Conservation (phyloP, 441 rosid species). For the Erodium moschatum region DNA sequence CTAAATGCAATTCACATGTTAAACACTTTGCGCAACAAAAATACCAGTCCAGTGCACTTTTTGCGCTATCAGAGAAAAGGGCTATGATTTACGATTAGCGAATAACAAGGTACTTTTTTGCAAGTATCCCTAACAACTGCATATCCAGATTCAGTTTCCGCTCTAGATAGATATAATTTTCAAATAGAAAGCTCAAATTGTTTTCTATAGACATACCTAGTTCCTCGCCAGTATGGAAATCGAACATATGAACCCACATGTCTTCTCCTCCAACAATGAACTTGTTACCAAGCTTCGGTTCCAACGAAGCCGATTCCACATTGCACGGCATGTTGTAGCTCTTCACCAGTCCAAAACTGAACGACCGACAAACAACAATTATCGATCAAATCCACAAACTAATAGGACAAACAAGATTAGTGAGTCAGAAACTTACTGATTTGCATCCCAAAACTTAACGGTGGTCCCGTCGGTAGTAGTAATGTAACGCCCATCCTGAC, state of each 20-base stretch:
- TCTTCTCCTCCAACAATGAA: conserved; percentile 85
- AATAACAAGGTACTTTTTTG: not conserved
- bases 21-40: too few relatives aligned
- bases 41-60: too few relatives aligned
- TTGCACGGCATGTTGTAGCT: conserved; percentile 41
- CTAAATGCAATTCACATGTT: not conserved
- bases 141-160: not conserved
- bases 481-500: conserved; percentile 81
- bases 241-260: conserved; percentile 61
- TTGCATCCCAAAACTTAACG: conserved; percentile 93
- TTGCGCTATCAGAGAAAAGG: too few relatives aligned
- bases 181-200: not conserved
- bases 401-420: not conserved
- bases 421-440: conserved; percentile 48
- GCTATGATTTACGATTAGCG: too few relatives aligned
- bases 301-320: conserved; percentile 84
- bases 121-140: too few relatives aligned
- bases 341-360: conserved; percentile 28
- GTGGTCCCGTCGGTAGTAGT: conserved; percentile 84
- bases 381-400: conserved; percentile 5
- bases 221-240: conserved; percentile 86
- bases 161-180: not conserved
- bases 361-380: not conserved
- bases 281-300: conserved; percentile 72
- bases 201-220: conserved; percentile 38